Evolutionary conservation across 2,329 filamentous ascomycete species (phyloP), one percentile per base, ranked within the genome.

Genomic region (Trichoderma semiorbis): DNA sequence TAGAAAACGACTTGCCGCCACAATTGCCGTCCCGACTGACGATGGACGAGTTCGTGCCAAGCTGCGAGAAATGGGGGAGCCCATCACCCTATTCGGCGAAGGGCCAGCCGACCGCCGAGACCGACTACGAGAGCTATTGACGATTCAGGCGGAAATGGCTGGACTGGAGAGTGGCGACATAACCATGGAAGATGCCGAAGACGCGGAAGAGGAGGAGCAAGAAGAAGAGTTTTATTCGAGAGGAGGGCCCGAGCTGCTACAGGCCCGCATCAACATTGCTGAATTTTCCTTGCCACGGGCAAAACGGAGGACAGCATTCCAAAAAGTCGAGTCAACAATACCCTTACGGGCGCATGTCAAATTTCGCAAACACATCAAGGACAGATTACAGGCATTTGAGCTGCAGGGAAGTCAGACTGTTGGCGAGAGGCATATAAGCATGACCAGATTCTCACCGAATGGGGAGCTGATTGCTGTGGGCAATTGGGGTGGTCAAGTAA

Each of bases 161-260:
- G 85, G 83, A 26, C 80, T 84, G 50, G 84, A 89, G 74, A 85
- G 83, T 1, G 90, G 88, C 67, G 91, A 91, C 75, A 84, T 87
- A 72, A 84, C 81, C 58, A 90, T 90, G 87, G 87, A 86, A 57
- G 91, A 93, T 77, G 87, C 80, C 72, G 86, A 84, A 0, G 89
- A 89, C 2, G 89, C 89, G 5, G 89, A 90, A 21, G 90, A 89
- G 63, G 91, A 86, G 3, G 93, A 95, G 68, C 90, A 91, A 76
- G 93, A 97, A 75, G 94, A 98, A 78, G 96, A 99, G 77, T 99
- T 98, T 81, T 99, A 98, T 80, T 97, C 95, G 0, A 88, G 92
- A 76, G 96, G 96, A 3, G 89, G 90, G 1, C 85, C 89, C 5
- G 90, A 91, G 53, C 85, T 99, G 28, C 83, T 97, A 5, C 86